Percentiles rank a stretch among this genome's conserved stretches.
phyloP scores from a whole-genome alignment of 768 basidiomycete species.

The Coprinopsis sp. region DNA sequence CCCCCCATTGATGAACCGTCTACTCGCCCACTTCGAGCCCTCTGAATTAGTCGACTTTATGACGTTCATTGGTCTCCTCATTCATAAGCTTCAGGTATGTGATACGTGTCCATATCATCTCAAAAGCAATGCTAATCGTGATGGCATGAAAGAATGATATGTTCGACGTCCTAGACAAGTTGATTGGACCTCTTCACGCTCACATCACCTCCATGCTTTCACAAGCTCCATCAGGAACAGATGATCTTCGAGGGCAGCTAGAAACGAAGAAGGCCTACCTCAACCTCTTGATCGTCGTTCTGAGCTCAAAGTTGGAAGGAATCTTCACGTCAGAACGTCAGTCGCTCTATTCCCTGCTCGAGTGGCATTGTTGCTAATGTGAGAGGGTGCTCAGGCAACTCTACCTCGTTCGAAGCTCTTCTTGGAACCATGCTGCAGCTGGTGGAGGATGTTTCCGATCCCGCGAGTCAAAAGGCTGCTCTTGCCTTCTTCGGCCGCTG shows the following conservation, averaged over 20 bases:
- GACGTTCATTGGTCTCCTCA: constrained; percentile 87
- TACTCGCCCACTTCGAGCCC: constrained; percentile 90
- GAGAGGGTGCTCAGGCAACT: constrained; percentile 27
- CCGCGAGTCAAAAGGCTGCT: constrained; percentile 71
- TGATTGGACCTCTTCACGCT: constrained; percentile 79
- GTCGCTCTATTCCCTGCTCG: too few species aligned
- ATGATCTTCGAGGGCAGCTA: constrained; percentile 71
- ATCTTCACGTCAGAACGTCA: constrained; percentile 91
- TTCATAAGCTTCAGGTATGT: constrained; percentile 83
- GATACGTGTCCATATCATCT: constrained; percentile 8
- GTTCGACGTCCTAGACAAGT: constrained; percentile 83
- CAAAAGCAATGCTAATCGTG: constrained; percentile 2
- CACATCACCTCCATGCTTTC: constrained; percentile 77
- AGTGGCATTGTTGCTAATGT: constrained; percentile 23
- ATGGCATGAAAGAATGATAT: constrained; percentile 60
- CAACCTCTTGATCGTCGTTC: constrained; percentile 71
- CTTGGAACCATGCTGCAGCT: constrained; percentile 70
- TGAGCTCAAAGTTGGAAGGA: constrained; percentile 73
- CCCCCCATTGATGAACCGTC: constrained; percentile 81
- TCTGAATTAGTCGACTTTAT: constrained; percentile 93
- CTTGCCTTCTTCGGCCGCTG: constrained; percentile 73
- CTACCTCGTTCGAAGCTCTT: constrained; percentile 65
- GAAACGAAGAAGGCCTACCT: constrained; percentile 91
- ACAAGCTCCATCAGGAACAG: constrained; percentile 82
- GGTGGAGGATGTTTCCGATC: constrained; percentile 73